Percentiles rank a stretch among this genome's conserved stretches.
These are phyloP conservation scores for Diutina ranongensis DNA, from an alignment of 1,139 yeast genomes.

Conservation along the genomic window DNA sequence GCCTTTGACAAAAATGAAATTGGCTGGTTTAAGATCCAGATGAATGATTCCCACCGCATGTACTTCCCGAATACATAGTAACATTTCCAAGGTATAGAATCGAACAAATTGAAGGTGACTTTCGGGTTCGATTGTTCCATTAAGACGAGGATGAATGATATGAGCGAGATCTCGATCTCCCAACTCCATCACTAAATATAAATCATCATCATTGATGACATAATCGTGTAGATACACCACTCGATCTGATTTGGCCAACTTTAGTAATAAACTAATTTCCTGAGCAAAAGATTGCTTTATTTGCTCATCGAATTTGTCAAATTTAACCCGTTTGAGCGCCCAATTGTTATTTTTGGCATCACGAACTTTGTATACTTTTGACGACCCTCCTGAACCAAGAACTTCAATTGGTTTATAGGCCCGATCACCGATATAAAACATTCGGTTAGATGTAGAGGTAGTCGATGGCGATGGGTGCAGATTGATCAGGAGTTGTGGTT, in stretches of 20 bases:
- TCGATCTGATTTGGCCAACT: constrained; percentile 49
- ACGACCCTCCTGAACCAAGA: constrained; percentile 87
- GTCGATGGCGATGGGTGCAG: not conserved
- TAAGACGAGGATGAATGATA: constrained; percentile 51
- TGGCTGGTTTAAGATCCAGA: constrained; percentile 92
- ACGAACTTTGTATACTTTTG: constrained; percentile 80
- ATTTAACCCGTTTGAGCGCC: constrained; percentile 75
- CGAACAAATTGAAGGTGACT: constrained; percentile 72
- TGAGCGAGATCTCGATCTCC: constrained; percentile 89
- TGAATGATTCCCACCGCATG: constrained; percentile 86
- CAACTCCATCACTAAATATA: constrained; percentile 83
- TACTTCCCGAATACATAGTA: constrained; percentile 78
- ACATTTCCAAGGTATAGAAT: constrained; percentile 69
- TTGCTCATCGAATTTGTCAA: constrained; percentile 69
- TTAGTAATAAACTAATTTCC: constrained; percentile 66
- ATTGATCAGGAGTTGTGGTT: not conserved
- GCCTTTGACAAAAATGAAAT: constrained; percentile 81
- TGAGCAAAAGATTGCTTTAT: constrained; percentile 77
- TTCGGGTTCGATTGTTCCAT: constrained; percentile 20
- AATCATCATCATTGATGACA: constrained; percentile 51
- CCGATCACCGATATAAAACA: not conserved
- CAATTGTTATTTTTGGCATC: constrained; percentile 30
- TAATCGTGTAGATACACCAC: constrained; percentile 75
- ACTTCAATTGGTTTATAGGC: constrained; percentile 63
- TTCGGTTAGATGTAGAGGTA: too few species aligned